Conservation (phyloP, 1,139 yeast genomes). For the Ogataea hybrid region DNA sequence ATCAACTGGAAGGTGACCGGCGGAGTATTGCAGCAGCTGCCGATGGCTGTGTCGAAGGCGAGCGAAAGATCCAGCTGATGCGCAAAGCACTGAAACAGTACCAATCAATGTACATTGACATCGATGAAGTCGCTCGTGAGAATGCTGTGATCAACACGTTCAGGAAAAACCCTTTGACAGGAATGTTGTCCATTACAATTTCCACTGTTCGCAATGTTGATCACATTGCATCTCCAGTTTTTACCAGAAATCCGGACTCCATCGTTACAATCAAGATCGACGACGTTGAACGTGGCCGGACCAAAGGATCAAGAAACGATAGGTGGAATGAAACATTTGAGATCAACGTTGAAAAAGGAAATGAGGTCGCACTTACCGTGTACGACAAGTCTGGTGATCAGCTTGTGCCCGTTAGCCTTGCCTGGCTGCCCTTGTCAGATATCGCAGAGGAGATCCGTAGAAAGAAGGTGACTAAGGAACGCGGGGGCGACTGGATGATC, state of each 20-base stretch:
- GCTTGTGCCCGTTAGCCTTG: slow-evolving; percentile 83
- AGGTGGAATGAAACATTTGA: slow-evolving; percentile 84
- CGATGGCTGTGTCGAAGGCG: slow-evolving; percentile 80
- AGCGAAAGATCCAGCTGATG: slow-evolving; percentile 79
- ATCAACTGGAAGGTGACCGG: slow-evolving; percentile 88
- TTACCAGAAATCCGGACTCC: slow-evolving; percentile 79
- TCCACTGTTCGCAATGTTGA: slow-evolving; percentile 85
- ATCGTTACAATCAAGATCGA: slow-evolving; percentile 78
- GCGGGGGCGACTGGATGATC: slow-evolving; percentile 70
- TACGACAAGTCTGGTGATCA: slow-evolving; percentile 73
- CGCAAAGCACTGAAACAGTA: slow-evolving; percentile 83
- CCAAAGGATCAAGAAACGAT: slow-evolving; percentile 73
- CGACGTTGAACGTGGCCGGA: slow-evolving; percentile 76
- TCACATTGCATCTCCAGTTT: slow-evolving; percentile 81
- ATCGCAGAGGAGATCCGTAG: slow-evolving; percentile 93
- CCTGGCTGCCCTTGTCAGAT: slow-evolving; percentile 89
- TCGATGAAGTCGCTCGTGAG: slow-evolving; percentile 60
- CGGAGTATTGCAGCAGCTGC: slow-evolving; percentile 85
- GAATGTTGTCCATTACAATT: slow-evolving; percentile 67
- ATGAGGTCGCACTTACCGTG: slow-evolving; percentile 84
- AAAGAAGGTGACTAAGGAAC: slow-evolving; percentile 75
- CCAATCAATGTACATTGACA: slow-evolving; percentile 79
- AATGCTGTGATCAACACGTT: slow-evolving; percentile 67
- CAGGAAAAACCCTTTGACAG: slow-evolving; percentile 80
- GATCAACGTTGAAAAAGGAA: slow-evolving; percentile 82